These are phyloP conservation scores for Psilocybe tampanensis DNA, from an alignment of 768 basidiomycete species.

Conservation along the genomic window DNA sequence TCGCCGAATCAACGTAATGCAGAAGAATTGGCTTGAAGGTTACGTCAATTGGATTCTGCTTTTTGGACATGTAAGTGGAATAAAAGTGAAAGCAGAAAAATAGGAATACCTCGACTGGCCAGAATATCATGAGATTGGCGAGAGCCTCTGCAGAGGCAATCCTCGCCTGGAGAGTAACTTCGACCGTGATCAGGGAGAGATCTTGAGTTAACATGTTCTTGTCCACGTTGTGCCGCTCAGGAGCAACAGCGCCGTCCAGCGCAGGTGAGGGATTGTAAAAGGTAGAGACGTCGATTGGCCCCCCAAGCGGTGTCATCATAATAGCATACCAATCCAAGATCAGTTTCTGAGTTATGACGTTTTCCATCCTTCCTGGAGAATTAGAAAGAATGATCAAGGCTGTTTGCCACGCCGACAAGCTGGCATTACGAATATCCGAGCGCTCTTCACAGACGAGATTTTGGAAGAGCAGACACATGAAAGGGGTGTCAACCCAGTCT, in stretches of 20 bases:
- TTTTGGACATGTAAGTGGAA: not conserved
- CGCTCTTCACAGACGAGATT: conserved; percentile 94
- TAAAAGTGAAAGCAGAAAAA: not conserved
- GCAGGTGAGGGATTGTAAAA: conserved; percentile 69
- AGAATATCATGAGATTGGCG: conserved; percentile 66
- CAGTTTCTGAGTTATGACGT: conserved; percentile 55
- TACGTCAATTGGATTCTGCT: conserved; percentile 51
- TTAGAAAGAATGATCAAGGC: conserved; percentile 59
- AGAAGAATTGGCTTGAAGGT: conserved; percentile 74
- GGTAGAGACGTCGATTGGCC: conserved; percentile 65
- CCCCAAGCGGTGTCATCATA: conserved; percentile 88
- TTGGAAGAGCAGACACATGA: conserved; percentile 87
- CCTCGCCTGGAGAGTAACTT: conserved; percentile 78
- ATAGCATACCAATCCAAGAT: conserved; percentile 85
- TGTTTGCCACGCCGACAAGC: conserved; percentile 72
- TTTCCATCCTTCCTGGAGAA: conserved; percentile 51
- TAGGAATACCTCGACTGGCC: conserved; percentile 60
- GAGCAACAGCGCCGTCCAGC: conserved; percentile 44
- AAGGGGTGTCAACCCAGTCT: conserved; percentile 79
- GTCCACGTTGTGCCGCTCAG: conserved; percentile 90
- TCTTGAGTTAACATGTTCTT: conserved; percentile 95
- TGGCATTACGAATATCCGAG: conserved; percentile 75
- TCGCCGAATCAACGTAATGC: conserved; percentile 84
- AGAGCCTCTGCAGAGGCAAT: conserved; percentile 79
- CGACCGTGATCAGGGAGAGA: conserved; percentile 74